phyloP scores from a whole-genome alignment of 495 filamentous ascomycete species.

The Penicillium taxi region DNA sequence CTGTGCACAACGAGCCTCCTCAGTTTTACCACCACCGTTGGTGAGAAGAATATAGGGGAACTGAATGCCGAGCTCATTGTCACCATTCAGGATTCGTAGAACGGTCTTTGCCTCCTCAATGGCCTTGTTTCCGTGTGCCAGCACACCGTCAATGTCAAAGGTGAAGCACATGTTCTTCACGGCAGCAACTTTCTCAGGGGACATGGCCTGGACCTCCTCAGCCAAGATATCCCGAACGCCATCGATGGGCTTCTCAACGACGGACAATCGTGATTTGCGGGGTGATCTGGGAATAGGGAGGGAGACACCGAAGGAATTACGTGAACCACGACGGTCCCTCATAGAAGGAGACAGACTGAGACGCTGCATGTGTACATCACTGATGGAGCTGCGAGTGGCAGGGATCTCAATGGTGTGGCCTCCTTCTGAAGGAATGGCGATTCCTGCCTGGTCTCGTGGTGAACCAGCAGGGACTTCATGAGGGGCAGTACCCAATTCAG shows the following conservation, averaged over 20 bases:
- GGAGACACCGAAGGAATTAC: slow-evolving; percentile 71
- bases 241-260: slow-evolving; percentile 27
- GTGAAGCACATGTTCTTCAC: slow-evolving; percentile 74
- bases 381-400: slow-evolving; percentile 59
- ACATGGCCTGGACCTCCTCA: slow-evolving; percentile 62
- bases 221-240: slow-evolving; percentile 61
- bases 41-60: slow-evolving; percentile 89
- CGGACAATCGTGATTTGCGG: slow-evolving; percentile 52
- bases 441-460: slow-evolving; percentile 19
- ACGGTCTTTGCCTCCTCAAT: slow-evolving; percentile 77
- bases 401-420: slow-evolving; percentile 62
- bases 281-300: slow-evolving; percentile 70
- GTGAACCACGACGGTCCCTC: slow-evolving; percentile 57
- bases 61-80: slow-evolving; percentile 78
- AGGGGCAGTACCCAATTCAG: slow-evolving; percentile 37
- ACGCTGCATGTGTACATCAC: slow-evolving; percentile 67
- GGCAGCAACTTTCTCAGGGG: slow-evolving; percentile 54
- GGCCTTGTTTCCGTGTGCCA: slow-evolving; percentile 68
- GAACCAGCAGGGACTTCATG: slow-evolving; percentile 29
- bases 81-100: slow-evolving; percentile 75
- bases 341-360: slow-evolving; percentile 59
- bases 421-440: slow-evolving; percentile 42
- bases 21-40: slow-evolving; percentile 87
- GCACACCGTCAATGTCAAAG: slow-evolving; percentile 88
- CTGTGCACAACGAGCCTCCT: slow-evolving; percentile 72